Percentiles rank a stretch among this genome's conserved stretches.
Conservation (phyloP, 2,329 filamentous ascomycete genomes). For the Fusarium humuli region DNA sequence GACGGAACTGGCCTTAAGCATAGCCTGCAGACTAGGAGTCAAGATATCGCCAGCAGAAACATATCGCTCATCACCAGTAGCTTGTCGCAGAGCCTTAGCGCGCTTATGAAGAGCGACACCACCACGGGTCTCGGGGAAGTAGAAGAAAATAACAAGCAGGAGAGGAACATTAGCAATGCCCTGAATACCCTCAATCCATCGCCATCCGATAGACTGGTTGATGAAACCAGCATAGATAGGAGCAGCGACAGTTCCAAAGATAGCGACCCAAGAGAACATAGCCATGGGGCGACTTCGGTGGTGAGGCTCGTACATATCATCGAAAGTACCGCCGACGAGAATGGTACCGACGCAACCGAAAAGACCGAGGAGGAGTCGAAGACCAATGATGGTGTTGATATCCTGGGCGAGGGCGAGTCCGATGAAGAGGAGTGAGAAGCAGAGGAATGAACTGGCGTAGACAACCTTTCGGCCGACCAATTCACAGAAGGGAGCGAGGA, state of each 20-base stretch:
- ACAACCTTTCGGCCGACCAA: conserved; percentile 39
- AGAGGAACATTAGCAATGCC: conserved; percentile 39
- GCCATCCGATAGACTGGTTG: conserved; percentile 38
- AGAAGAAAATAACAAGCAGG: conserved; percentile 35
- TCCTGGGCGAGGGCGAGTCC: conserved; percentile 36
- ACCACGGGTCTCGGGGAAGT: conserved; percentile 39
- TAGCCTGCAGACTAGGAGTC: conserved; percentile 38
- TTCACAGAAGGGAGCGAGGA: conserved; percentile 37
- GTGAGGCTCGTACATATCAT: conserved; percentile 44
- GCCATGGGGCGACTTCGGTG: conserved; percentile 41
- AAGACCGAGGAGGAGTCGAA: conserved; percentile 37
- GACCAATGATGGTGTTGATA: conserved; percentile 39
- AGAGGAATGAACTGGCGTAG: conserved; percentile 35
- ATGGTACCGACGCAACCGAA: conserved; percentile 43
- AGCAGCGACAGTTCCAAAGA: conserved; percentile 40
- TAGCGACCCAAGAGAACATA: conserved; percentile 42
- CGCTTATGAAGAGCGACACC: conserved; percentile 39
- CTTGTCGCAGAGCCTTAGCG: conserved; percentile 39
- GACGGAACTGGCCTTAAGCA: conserved; percentile 40
- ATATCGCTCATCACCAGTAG: conserved; percentile 37
- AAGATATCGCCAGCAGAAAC: conserved; percentile 41
- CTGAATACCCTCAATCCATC: conserved; percentile 42
- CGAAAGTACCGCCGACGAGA: conserved; percentile 41
- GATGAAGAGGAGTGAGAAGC: conserved; percentile 40
- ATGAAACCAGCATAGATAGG: conserved; percentile 41